Conservation (phyloP, 306 rosid genomes). For the Vigna nakashimae region DNA sequence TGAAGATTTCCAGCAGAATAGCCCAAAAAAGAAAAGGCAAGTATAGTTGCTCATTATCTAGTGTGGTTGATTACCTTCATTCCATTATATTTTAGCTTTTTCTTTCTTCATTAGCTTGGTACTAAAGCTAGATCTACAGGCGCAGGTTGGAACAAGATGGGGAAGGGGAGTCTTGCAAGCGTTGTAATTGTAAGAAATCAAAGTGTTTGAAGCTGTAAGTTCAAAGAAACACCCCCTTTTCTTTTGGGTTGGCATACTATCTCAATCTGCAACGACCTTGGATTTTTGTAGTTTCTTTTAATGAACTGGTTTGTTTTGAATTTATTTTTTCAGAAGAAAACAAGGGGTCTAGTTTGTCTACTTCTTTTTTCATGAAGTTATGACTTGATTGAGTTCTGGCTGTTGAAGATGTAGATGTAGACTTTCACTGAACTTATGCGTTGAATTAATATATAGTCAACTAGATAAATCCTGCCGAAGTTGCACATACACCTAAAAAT, state of each 20-base stretch:
- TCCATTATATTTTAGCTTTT: constrained; percentile 2
- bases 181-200: constrained; percentile 93
- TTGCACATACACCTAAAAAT: constrained; percentile 11
- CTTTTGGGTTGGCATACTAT: constrained; percentile 8
- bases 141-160: constrained; percentile 63
- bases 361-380: neutral
- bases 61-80: constrained; percentile 13
- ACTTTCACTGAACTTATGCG: neutral
- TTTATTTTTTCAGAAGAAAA: neutral
- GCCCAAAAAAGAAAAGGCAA: constrained; percentile 87
- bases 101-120: constrained; percentile 40
- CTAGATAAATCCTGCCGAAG: neutral
- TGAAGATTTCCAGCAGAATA: constrained; percentile 75
- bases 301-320: neutral
- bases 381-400: neutral
- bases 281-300: constrained; percentile 13
- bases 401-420: constrained; percentile 1
- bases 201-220: constrained; percentile 96
- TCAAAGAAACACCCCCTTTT: constrained; percentile 22
- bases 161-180: constrained; percentile 77
- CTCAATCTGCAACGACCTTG: constrained; percentile 12
- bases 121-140: constrained; percentile 59
- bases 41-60: constrained; percentile 38
- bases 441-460: constrained; percentile 2
- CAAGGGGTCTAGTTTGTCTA: neutral